phyloP scores from a whole-genome alignment of 2,329 filamentous ascomycete genomes.

The Arthrobotrys sinensis region DNA sequence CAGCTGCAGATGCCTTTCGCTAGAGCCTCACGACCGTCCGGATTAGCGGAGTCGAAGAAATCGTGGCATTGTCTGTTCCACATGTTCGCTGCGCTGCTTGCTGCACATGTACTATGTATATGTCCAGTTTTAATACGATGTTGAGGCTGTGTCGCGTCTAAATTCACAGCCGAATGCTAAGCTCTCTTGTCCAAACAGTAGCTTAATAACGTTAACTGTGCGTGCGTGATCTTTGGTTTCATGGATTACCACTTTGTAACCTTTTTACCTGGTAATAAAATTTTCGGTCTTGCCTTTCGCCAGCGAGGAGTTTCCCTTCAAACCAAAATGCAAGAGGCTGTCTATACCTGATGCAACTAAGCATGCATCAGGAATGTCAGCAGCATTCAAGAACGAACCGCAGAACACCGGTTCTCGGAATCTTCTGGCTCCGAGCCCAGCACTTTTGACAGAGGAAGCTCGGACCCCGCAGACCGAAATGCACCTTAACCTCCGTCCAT shows the following conservation, averaged over 20 bases:
- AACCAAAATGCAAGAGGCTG: conserved; percentile 46
- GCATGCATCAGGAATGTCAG: conserved; percentile 55
- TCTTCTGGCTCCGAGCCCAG: conserved; percentile 44
- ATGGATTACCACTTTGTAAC: conserved; percentile 24
- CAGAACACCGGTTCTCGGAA: conserved; percentile 46
- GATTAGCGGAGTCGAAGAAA: conserved; percentile 21
- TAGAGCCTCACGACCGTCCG: conserved; percentile 38
- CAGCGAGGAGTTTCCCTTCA: background rate
- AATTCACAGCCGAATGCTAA: conserved; percentile 41
- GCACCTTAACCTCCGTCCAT: conserved; percentile 16
- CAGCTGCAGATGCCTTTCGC: conserved; percentile 19
- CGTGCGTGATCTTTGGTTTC: conserved; percentile 2
- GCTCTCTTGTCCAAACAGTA: conserved; percentile 31
- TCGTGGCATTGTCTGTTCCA: conserved; percentile 29
- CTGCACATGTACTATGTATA: background rate
- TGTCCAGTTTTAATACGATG: background rate
- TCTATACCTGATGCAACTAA: conserved; percentile 57
- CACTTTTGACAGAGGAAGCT: conserved; percentile 34
- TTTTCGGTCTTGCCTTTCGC: background rate
- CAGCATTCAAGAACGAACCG: conserved; percentile 14
- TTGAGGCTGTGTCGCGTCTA: conserved; percentile 42
- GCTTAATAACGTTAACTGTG: conserved; percentile 19
- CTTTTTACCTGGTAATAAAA: conserved; percentile 12
- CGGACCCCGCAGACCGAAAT: conserved; percentile 58
- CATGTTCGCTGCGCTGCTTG: conserved; percentile 12